These are phyloP conservation scores for Tetragonia tetragonoides DNA, from an alignment of 148 eudicot genomes.

Conservation along the genomic window DNA sequence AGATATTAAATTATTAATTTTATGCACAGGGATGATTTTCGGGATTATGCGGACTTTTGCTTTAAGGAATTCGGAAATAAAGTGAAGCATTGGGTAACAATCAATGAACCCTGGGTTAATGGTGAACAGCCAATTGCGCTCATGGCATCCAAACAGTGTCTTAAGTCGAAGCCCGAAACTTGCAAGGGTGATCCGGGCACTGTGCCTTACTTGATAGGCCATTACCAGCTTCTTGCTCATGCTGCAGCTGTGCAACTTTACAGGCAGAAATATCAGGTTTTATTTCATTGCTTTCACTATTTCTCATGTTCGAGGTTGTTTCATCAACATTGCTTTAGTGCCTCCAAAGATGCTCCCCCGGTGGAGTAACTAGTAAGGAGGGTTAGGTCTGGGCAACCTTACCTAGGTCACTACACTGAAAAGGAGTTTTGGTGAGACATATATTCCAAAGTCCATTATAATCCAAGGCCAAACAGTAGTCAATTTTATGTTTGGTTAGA, in stretches of 20 bases:
- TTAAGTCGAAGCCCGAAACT: conserved; percentile 18
- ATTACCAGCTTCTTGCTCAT: conserved; percentile 56
- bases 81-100: conserved; percentile 58
- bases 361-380: no score
- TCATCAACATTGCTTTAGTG: no score
- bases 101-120: conserved; percentile 49
- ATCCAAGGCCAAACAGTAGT: no score
- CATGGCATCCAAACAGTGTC: conserved; percentile 41
- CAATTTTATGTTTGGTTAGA: no score
- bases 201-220: conserved; percentile 44
- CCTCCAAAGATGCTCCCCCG: no score
- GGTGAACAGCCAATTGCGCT: conserved; percentile 23
- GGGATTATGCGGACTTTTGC: conserved; percentile 47
- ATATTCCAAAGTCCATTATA: no score
- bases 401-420: no score
- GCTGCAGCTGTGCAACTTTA: conserved; percentile 45
- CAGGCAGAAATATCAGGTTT: conserved; percentile 45
- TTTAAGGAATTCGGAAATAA: conserved; percentile 44
- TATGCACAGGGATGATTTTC: conserved; percentile 43
- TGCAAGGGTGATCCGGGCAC: conserved; percentile 35
- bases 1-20: not conserved
- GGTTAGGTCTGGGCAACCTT: no score
- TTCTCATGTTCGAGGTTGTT: not conserved
- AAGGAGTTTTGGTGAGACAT: no score
- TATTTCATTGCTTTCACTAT: not conserved